These are phyloP conservation scores for Candida silvicultrix DNA, from an alignment of 805 yeast species.

Conservation along the genomic window DNA sequence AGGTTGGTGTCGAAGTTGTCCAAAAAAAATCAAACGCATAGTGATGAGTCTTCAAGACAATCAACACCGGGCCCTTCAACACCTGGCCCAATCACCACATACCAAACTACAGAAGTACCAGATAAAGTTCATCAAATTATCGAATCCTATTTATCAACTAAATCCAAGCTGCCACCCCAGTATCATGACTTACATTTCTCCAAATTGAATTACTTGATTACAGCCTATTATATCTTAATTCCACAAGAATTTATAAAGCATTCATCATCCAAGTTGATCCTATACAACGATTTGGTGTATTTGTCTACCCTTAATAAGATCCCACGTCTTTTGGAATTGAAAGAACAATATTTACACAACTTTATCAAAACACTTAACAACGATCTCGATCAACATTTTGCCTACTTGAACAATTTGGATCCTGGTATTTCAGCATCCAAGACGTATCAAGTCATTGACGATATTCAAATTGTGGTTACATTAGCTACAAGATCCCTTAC, in stretches of 20 bases:
- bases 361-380: constrained; percentile 8
- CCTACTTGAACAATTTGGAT: constrained; percentile 11
- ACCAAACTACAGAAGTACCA: constrained; percentile 9
- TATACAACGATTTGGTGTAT: constrained; percentile 16
- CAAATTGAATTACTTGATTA: constrained; percentile 12
- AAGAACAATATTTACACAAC: constrained; percentile 19
- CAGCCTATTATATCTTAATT: constrained; percentile 13
- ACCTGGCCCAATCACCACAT: not conserved
- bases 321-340: constrained; percentile 36
- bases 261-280: constrained; percentile 3
- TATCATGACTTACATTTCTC: constrained; percentile 9
- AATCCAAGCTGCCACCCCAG: constrained; percentile 4
- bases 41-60: constrained; percentile 7
- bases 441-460: constrained; percentile 9
- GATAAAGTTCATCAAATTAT: constrained; percentile 7
- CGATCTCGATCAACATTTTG: constrained; percentile 2
- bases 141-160: constrained; percentile 11
- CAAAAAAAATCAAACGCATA: not conserved
- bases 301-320: constrained; percentile 2
- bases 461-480: constrained; percentile 8
- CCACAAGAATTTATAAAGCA: constrained; percentile 5
- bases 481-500: constrained; percentile 4
- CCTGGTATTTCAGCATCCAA: constrained; percentile 11
- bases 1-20: constrained; percentile 16
- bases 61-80: constrained; percentile 5